A percentile compares a stretch with the other conserved stretches of the same genome.
Conservation (phyloP, 1,284 basidiomycete genomes). For the Fomitopsis pinicola region DNA sequence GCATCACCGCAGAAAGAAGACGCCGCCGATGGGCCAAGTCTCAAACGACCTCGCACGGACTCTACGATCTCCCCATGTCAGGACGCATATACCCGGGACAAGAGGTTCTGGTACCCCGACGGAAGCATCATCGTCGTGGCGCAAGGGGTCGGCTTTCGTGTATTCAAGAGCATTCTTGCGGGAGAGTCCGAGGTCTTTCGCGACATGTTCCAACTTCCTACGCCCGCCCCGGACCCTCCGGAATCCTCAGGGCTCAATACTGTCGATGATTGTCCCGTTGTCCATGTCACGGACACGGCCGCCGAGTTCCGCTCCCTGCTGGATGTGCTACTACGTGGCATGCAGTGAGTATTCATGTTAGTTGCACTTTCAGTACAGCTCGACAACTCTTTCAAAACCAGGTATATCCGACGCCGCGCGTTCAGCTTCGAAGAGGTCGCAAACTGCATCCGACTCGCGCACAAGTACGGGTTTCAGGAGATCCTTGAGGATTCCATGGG, state of each 20-base stretch:
- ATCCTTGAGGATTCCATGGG: background rate
- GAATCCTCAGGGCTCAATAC: too few relatives aligned
- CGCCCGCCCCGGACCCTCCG: slow-evolving; percentile 4
- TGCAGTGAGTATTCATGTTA: background rate
- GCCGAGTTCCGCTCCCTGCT: background rate
- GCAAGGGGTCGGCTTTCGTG: slow-evolving; percentile 13
- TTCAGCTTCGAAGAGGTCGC: background rate
- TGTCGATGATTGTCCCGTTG: background rate
- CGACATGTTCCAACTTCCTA: slow-evolving; percentile 18
- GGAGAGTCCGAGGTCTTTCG: slow-evolving; percentile 13
- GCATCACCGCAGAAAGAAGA: too few relatives aligned
- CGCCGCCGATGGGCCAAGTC: too few relatives aligned
- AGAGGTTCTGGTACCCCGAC: slow-evolving; percentile 16
- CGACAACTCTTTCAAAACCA: background rate
- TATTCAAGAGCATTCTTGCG: slow-evolving; percentile 14
- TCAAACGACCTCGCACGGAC: too few relatives aligned
- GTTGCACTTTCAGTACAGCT: background rate
- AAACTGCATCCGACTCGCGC: background rate
- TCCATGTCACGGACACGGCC: background rate
- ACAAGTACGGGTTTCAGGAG: background rate
- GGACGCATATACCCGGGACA: background rate
- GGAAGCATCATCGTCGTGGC: slow-evolving; percentile 14
- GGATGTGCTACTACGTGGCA: background rate
- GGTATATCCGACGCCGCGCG: background rate
- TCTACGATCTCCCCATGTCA: too few relatives aligned